phyloP scores from a whole-genome alignment of 257 asterid genomes.

The Scutellaria barbata region DNA sequence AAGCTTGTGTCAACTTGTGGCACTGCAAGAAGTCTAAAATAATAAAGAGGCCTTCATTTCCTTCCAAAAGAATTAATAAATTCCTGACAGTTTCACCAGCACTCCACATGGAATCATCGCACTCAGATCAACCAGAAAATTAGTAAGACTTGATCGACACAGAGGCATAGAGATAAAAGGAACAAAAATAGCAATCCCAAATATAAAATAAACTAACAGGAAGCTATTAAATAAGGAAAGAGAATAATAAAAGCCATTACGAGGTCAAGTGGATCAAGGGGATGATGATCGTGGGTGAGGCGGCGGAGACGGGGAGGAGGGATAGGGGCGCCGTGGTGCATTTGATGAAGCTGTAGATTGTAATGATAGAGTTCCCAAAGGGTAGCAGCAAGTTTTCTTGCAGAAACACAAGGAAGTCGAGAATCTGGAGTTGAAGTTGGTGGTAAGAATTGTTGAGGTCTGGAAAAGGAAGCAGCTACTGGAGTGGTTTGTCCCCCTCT shows the following conservation, averaged over 20 bases:
- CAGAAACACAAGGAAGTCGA: slow-evolving; percentile 52
- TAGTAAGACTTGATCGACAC: neutral
- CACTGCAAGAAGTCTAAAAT: neutral
- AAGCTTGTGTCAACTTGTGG: slow-evolving; percentile 13
- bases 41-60: neutral
- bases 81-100: slow-evolving; percentile 29
- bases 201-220: neutral
- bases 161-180: neutral
- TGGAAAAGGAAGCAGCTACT: slow-evolving; percentile 71
- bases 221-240: neutral
- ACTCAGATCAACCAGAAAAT: neutral
- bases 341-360: slow-evolving; percentile 56
- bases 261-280: slow-evolving; percentile 72
- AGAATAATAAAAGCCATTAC: too few species aligned
- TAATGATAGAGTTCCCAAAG: slow-evolving; percentile 80
- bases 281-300: slow-evolving; percentile 51
- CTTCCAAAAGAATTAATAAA: slow-evolving; percentile 14
- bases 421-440: too few species aligned
- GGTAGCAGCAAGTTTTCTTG: slow-evolving; percentile 85
- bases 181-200: neutral
- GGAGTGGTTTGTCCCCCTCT: slow-evolving; percentile 85
- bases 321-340: slow-evolving; percentile 58
- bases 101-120: slow-evolving; percentile 26
- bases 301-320: slow-evolving; percentile 71
- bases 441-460: slow-evolving; percentile 29